Base-by-base conservation (phyloP, 1,139 yeast genomes). In the Fermentozyma sake region DNA sequence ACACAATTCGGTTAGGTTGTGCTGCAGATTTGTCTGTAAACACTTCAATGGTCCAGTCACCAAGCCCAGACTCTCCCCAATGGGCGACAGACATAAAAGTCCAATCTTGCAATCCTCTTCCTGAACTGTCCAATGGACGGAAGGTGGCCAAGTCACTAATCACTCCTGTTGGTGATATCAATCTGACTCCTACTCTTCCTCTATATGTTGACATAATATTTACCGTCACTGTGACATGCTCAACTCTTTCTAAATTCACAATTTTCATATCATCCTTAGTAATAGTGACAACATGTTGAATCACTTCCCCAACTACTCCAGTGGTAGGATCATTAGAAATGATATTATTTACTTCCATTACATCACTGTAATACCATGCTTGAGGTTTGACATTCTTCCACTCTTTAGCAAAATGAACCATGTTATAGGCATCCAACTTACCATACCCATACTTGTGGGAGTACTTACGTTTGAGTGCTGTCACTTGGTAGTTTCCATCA, bases 71-170 rank as follows among this genome's bases (percentile, higher is more conserved):
- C 50, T 87, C 96, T 18, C 96, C 96, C 97, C 98, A 91, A 52
- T 91, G 97, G 3, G 95, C 97, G 13, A 93, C 97, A n/a, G 93
- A 75, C 87, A 89, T 86, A 48, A 91, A 91, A 1, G 87, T 83
- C 99, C 99, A 93, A 39, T 81, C 68, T 7, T 50, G 46, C 41
- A 85, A 82, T 0, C 96, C 96, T 2, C 52, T 61, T 2, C 46
- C 42, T 4, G 77, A 65, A 4, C 37, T 41, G 52, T 93, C 99
- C 12, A 55, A 42, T 4, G 55, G 55, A 42, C 99, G 72, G 21
- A 68, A 68, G n/a, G 79, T 74, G 2, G 95, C 95, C 38, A 93
- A 64, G 27, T 78, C 72, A 20, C 96, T 85, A 8, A 62, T 60
- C 16, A 82, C 67, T 0, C 95, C 95, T 19, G 57, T 48, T 4